A percentile compares a stretch with the other conserved stretches of the same genome.
These are phyloP conservation scores for Silene latifolia DNA, from an alignment of 148 eudicot genomes.

Conservation along the genomic window DNA sequence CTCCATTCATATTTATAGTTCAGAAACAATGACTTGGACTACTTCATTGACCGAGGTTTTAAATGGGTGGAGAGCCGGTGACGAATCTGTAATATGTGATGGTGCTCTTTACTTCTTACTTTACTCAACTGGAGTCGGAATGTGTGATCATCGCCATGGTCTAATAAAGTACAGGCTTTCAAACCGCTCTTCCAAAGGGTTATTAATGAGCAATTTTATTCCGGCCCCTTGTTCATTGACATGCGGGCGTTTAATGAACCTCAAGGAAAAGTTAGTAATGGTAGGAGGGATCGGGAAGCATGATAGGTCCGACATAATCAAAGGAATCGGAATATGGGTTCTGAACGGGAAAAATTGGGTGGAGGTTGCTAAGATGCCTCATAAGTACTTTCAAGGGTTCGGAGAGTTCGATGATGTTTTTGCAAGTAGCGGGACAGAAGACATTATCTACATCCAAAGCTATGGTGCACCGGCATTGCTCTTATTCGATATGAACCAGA, in stretches of 20 bases:
- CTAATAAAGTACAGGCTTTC: conserved; percentile 55
- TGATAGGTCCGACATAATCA: conserved; percentile 76
- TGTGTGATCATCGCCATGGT: conserved; percentile 59
- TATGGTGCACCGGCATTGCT: conserved; percentile 88
- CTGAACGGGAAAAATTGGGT: conserved; percentile 68
- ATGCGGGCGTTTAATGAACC: conserved; percentile 89
- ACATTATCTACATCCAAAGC: conserved; percentile 79
- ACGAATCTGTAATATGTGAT: conserved; percentile 73
- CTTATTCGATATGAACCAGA: conserved; percentile 61
- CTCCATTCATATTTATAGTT: conserved; percentile 67
- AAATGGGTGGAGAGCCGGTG: conserved; percentile 82
- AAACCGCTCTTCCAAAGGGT: conserved; percentile 33
- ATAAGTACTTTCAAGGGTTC: conserved; percentile 79
- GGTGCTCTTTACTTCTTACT: conserved; percentile 74
- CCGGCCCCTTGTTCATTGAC: conserved; percentile 79
- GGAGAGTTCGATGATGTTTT: conserved; percentile 96
- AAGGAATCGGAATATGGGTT: conserved; percentile 90
- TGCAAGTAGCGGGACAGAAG: conserved; percentile 79
- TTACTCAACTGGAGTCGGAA: conserved; percentile 60
- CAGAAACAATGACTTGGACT: conserved; percentile 56
- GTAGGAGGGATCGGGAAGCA: conserved; percentile 91
- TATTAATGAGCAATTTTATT: conserved; percentile 48
- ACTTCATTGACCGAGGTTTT: conserved; percentile 53
- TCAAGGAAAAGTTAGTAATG: conserved; percentile 75
- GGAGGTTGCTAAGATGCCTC: conserved; percentile 85